A percentile compares a stretch with the other conserved stretches of the same genome.
phyloP scores from a whole-genome alignment of 1,284 basidiomycete species.

The Sanguinoderma infundibulare region DNA sequence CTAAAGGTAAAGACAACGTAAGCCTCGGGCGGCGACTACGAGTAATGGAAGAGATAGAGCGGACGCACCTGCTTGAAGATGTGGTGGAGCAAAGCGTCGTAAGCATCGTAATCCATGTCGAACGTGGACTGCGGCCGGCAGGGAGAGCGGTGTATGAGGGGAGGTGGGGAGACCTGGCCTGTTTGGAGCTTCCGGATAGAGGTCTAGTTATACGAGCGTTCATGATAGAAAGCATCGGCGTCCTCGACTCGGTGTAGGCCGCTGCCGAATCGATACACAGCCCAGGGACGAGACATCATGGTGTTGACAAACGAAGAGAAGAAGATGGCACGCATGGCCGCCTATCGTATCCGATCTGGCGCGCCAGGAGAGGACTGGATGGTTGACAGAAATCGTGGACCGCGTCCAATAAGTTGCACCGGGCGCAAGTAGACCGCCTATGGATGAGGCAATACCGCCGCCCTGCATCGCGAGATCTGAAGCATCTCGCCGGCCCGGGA shows the following conservation, averaged over 20 bases:
- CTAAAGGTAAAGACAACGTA: slow-evolving; percentile 34
- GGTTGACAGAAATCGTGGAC: slow-evolving; percentile 13
- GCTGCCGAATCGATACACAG: slow-evolving; percentile 5
- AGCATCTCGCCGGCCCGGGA: not conserved
- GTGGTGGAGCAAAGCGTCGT: slow-evolving; percentile 72
- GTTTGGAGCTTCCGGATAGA: not conserved
- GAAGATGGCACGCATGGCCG: slow-evolving; percentile 3
- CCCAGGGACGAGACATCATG: not conserved
- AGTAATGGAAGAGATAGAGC: not conserved
- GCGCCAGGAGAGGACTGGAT: slow-evolving; percentile 10
- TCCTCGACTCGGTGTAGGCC: not conserved
- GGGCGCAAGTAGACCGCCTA: slow-evolving; percentile 6
- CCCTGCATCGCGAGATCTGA: not conserved
- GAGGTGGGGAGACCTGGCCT: not conserved
- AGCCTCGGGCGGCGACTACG: not conserved
- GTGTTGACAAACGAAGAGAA: not conserved
- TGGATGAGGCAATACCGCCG: not conserved
- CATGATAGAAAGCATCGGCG: not conserved
- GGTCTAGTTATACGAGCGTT: not conserved
- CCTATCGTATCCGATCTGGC: slow-evolving; percentile 9
- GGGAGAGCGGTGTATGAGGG: not conserved
- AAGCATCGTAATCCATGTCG: slow-evolving; percentile 73
- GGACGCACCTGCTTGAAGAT: slow-evolving; percentile 53
- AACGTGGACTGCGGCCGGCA: slow-evolving; percentile 6
- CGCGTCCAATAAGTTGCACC: slow-evolving; percentile 11